Evolutionary conservation across 495 filamentous ascomycete species (phyloP).

Genomic region (Tuber indicum): DNA sequence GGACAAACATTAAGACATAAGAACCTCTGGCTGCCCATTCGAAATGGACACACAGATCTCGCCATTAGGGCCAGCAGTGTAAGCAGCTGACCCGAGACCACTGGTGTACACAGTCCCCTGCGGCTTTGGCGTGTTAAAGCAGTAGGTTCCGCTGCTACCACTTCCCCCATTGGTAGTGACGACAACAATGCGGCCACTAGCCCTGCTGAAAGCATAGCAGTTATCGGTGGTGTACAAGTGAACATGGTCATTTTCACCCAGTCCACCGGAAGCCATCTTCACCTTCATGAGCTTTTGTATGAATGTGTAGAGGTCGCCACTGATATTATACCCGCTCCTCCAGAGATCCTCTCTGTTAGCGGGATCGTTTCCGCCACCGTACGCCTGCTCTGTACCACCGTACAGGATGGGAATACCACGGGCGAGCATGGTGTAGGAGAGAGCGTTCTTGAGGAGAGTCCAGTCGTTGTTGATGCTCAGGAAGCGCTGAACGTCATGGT

Average conservation of each 20-base stretch:
- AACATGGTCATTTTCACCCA: slow-evolving; percentile 44
- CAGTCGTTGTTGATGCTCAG: slow-evolving; percentile 53
- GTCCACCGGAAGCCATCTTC: slow-evolving; percentile 44
- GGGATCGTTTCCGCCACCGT: slow-evolving; percentile 54
- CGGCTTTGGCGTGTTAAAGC: slow-evolving; percentile 43
- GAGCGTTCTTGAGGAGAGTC: slow-evolving; percentile 59
- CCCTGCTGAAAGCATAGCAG: slow-evolving; percentile 46
- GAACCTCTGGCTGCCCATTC: slow-evolving; percentile 36
- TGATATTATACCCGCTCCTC: slow-evolving; percentile 58
- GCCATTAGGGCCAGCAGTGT: slow-evolving; percentile 31
- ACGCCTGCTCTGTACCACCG: slow-evolving; percentile 45
- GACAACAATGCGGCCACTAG: slow-evolving; percentile 44
- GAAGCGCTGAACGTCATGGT: slow-evolving; percentile 70
- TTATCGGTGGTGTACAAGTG: slow-evolving; percentile 45
- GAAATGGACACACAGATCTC: slow-evolving; percentile 37
- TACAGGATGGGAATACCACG: slow-evolving; percentile 42
- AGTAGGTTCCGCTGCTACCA: slow-evolving; percentile 42
- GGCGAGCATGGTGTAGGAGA: slow-evolving; percentile 54
- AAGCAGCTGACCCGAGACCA: slow-evolving; percentile 25
- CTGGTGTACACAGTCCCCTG: slow-evolving; percentile 35
- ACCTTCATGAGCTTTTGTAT: slow-evolving; percentile 41
- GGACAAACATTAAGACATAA: slow-evolving; percentile 22
- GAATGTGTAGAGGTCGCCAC: slow-evolving; percentile 54
- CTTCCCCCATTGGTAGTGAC: slow-evolving; percentile 45
- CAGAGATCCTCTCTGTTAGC: slow-evolving; percentile 70